Conservation (phyloP, 1,284 basidiomycete genomes). For the Ustilago tritici region DNA sequence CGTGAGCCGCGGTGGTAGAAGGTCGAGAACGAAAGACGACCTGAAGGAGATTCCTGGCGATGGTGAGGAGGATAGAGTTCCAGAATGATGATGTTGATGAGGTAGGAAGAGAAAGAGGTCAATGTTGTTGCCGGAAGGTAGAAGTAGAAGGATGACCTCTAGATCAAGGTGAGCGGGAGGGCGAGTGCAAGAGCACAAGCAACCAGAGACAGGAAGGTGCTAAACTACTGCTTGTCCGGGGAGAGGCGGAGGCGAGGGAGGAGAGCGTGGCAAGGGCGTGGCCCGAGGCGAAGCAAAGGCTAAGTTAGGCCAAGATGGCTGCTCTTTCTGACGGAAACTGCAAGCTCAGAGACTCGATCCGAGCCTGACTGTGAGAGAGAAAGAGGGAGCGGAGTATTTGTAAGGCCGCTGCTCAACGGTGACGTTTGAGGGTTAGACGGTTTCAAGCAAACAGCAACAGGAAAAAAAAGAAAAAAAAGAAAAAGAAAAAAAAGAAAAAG, state of each 20-base stretch:
- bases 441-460: background rate
- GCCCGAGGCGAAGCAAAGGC: constrained; percentile 8
- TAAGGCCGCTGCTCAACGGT: constrained; percentile 10
- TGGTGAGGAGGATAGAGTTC: constrained; percentile 1
- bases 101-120: background rate
- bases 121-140: background rate
- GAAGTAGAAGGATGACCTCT: background rate
- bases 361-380: constrained; percentile 4
- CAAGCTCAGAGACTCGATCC: background rate
- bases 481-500: background rate
- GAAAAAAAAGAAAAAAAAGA: background rate
- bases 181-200: background rate
- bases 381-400: background rate
- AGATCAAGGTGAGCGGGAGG: background rate
- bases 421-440: constrained; percentile 14
- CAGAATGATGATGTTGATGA: background rate
- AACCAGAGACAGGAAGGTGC: too few species aligned
- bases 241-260: constrained; percentile 16
- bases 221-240: background rate
- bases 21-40: background rate
- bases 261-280: constrained; percentile 22
- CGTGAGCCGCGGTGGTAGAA: background rate
- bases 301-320: constrained; percentile 3
- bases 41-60: background rate
- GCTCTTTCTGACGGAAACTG: background rate